Conservation (phyloP, 108 stramenopile genomes). For the Cyclotella choctawhatcheeana region DNA sequence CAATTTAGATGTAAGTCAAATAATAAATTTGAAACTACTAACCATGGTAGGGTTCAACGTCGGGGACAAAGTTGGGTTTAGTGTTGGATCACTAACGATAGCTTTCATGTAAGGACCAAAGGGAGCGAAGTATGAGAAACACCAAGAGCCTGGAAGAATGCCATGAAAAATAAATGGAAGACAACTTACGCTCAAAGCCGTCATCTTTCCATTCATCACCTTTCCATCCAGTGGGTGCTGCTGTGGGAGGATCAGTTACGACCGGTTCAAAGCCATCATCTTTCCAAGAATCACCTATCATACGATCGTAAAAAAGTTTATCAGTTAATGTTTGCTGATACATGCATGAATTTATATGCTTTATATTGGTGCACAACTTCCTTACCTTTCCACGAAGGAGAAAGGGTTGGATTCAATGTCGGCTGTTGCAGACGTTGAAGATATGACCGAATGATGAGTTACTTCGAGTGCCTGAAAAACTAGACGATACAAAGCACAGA, state of each 20-base stretch:
- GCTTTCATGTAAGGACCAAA: not conserved
- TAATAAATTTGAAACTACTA: not conserved
- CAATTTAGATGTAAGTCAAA: too few species aligned
- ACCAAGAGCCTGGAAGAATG: not conserved
- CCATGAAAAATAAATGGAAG: not conserved
- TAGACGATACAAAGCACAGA: not conserved
- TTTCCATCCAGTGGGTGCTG: too few species aligned
- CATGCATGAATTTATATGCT: too few species aligned
- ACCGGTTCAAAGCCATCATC: too few species aligned
- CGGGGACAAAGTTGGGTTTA: slow-evolving; percentile 7
- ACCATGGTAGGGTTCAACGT: not conserved
- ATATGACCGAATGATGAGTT: not conserved
- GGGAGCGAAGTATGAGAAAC: not conserved
- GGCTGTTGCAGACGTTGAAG: not conserved
- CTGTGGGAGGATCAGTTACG: too few species aligned
- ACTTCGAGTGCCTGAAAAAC: not conserved
- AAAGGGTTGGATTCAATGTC: not conserved
- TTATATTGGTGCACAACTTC: too few species aligned
- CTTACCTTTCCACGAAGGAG: slow-evolving; percentile 1
- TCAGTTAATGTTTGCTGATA: too few species aligned
- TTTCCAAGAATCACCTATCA: too few species aligned
- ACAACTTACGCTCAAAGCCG: not conserved
- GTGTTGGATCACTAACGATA: not conserved
- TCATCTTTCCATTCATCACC: slow-evolving; percentile 5
- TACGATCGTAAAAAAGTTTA: too few species aligned